phyloP scores from a whole-genome alignment of 2,329 filamentous ascomycete genomes.

The Ophiostoma himal-ulmi region DNA sequence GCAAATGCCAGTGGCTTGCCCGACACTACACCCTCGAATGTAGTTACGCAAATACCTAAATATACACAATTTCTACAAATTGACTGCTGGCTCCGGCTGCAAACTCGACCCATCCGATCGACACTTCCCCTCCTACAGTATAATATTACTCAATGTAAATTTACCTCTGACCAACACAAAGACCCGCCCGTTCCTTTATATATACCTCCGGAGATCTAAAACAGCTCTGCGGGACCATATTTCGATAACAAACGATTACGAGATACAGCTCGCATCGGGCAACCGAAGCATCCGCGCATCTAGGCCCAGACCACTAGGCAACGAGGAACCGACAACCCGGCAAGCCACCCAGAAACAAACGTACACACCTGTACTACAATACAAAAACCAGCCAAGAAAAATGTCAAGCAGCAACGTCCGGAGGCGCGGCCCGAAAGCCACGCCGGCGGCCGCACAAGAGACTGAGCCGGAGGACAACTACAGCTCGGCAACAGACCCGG shows the following conservation, averaged over 20 bases:
- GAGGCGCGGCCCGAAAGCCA: constrained; percentile 17
- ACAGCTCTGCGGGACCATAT: neutral
- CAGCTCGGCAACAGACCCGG: neutral
- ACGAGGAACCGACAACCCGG: neutral
- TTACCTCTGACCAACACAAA: neutral
- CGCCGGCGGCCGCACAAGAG: neutral
- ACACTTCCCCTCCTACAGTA: neutral
- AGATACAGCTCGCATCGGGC: neutral
- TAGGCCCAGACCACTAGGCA: neutral
- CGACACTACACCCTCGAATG: neutral
- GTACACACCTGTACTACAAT: neutral
- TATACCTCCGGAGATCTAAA: neutral
- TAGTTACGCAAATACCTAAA: neutral
- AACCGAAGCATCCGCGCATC: neutral
- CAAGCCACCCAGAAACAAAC: neutral
- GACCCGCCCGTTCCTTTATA: neutral
- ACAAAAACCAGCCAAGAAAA: neutral
- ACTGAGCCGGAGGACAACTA: neutral
- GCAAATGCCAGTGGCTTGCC: neutral
- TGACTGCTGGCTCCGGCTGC: neutral
- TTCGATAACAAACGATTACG: neutral
- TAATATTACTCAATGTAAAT: neutral
- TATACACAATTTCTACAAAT: neutral
- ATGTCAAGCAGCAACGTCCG: constrained; percentile 18
- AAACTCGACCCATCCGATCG: neutral